Percentiles rank a stretch among this genome's conserved stretches.
Evolutionary conservation across 805 yeast genomes (phyloP).

Genomic region (Zygotorulaspora florentina): DNA sequence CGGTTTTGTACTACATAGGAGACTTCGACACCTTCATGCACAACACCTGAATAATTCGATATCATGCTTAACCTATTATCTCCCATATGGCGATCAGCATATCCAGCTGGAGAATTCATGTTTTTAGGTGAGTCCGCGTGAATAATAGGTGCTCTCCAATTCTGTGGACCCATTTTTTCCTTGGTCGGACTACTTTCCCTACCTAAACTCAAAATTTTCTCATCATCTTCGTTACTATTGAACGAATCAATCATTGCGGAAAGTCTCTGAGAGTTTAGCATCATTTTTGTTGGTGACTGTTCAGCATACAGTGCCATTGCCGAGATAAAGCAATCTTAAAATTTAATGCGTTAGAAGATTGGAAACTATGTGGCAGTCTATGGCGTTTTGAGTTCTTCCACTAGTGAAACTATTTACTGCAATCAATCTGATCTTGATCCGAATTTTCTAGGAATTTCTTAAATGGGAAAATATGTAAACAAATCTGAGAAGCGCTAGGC

Average conservation of each 20-base stretch:
- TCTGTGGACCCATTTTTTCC: neutral
- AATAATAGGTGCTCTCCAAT: constrained; percentile 3
- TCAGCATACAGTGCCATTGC: constrained; percentile 4
- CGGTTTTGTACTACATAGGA: constrained; percentile 27
- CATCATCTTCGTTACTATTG: constrained; percentile 16
- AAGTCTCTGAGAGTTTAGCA: constrained; percentile 24
- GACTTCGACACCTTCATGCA: constrained; percentile 33
- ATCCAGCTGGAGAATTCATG: constrained; percentile 14
- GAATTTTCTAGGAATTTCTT: constrained; percentile 9
- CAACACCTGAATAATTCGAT: constrained; percentile 32
- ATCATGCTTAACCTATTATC: constrained; percentile 23
- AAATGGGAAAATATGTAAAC: constrained; percentile 8
- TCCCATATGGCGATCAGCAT: constrained; percentile 8
- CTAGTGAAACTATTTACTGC: neutral
- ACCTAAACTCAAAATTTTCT: constrained; percentile 9
- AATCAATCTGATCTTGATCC: neutral
- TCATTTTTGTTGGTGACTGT: constrained; percentile 16
- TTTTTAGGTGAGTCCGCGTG: constrained; percentile 6
- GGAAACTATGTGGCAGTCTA: too few relatives aligned
- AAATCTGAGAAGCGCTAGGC: neutral
- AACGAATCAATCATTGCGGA: constrained; percentile 31
- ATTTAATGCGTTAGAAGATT: neutral
- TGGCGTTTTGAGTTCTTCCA: too few relatives aligned
- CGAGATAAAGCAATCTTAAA: neutral
- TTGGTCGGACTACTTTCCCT: constrained; percentile 1